Percentiles rank a stretch among this genome's conserved stretches.
Conservation (phyloP, 768 basidiomycete species). For the Agrocybe chaxingu region DNA sequence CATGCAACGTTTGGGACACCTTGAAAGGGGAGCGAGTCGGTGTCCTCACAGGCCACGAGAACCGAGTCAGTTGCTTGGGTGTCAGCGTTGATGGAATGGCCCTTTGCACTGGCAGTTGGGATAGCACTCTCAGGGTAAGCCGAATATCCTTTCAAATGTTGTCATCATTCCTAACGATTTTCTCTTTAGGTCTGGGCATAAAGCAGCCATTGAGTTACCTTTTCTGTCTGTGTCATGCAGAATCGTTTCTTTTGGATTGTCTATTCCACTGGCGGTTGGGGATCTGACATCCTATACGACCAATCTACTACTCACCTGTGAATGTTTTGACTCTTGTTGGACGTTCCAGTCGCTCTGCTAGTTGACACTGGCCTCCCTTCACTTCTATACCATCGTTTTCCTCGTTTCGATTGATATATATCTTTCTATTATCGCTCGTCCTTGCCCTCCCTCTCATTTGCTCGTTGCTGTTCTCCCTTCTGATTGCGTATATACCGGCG, state of each 20-base stretch:
- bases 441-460: conserved; percentile 25
- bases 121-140: conserved; percentile 90
- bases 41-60: conserved; percentile 96
- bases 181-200: conserved; percentile 78
- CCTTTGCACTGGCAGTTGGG: conserved; percentile 98
- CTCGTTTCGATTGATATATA: conserved; percentile 20
- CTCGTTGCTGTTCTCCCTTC: conserved; percentile 21
- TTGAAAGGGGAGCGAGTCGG: conserved; percentile 98
- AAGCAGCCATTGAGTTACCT: conserved; percentile 23
- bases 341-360: conserved; percentile 64
- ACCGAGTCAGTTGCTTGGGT: conserved; percentile 94
- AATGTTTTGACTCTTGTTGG: conserved; percentile 39
- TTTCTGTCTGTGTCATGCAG: conserved; percentile 5
- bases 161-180: conserved; percentile 9
- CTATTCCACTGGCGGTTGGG: conserved; percentile 15
- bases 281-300: conserved; percentile 46
- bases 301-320: conserved; percentile 55
- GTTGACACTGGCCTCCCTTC: conserved; percentile 33
- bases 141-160: conserved; percentile 2
- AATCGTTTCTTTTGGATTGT: conserved; percentile 16
- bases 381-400: conserved; percentile 20
- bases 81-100: conserved; percentile 98
- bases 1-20: conserved; percentile 99
- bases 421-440: conserved; percentile 30
- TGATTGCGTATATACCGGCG: conserved; percentile 45